phyloP scores from a whole-genome alignment of 73 alveolate species.

The Paramecium bursaria region DNA sequence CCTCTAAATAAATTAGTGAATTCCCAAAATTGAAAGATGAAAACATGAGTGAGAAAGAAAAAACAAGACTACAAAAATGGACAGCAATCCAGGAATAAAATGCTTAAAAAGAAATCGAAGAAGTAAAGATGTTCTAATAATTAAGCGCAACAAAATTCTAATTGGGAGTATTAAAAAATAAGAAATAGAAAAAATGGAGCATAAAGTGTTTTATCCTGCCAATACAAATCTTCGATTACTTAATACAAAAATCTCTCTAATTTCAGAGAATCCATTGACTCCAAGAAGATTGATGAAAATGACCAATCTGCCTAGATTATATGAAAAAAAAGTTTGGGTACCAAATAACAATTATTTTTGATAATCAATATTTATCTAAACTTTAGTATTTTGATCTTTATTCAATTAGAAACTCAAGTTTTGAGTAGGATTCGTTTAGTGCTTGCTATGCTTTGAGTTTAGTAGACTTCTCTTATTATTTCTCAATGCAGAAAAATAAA shows the following conservation, averaged over 20 bases:
- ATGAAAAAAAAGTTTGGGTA: constrained; percentile 56
- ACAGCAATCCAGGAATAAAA: not conserved
- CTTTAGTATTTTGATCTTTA: not conserved
- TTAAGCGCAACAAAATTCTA: constrained; percentile 11
- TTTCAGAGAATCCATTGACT: constrained; percentile 52
- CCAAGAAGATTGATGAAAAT: constrained; percentile 58
- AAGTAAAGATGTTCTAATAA: not conserved
- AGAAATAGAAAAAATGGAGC: constrained; percentile 17
- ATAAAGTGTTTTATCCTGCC: constrained; percentile 18
- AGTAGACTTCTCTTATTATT: no score
- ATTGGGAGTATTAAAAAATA: constrained; percentile 50
- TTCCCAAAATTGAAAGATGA: not conserved
- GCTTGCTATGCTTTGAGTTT: not conserved
- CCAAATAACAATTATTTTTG: constrained; percentile 52
- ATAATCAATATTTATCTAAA: not conserved
- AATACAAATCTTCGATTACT: constrained; percentile 39
- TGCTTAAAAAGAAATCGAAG: constrained; percentile 10
- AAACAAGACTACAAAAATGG: constrained; percentile 28
- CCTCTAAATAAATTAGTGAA: constrained; percentile 31
- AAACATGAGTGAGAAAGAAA: constrained; percentile 51
- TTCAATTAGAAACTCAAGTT: not conserved
- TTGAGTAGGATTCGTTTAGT: not conserved
- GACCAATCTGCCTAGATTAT: constrained; percentile 52
- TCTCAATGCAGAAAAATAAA: not conserved
- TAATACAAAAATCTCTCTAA: constrained; percentile 19